These are phyloP conservation scores for Penicillium argentinense DNA, from an alignment of 495 filamentous ascomycete genomes.

Conservation along the genomic window DNA sequence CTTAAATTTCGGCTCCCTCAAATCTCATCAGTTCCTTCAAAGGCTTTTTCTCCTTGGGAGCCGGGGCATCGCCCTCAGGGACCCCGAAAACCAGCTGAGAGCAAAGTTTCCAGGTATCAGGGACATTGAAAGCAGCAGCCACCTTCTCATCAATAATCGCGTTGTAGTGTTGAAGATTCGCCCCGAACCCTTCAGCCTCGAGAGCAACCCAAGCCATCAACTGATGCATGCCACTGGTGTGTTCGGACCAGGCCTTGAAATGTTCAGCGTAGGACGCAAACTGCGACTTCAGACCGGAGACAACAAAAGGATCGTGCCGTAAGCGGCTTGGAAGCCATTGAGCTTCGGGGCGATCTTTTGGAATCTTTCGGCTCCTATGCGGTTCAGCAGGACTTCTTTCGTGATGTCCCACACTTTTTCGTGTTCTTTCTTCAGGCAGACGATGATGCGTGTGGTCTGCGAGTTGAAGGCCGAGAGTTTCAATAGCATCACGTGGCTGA, in stretches of 20 bases:
- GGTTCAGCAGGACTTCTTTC: constrained; percentile 21
- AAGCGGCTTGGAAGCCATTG: constrained; percentile 27
- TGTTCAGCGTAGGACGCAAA: too few species aligned
- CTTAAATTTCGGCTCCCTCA: too few species aligned
- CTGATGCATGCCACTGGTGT: constrained; percentile 41
- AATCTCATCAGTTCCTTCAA: too few species aligned
- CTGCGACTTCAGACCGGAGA: too few species aligned
- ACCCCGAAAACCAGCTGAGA: constrained; percentile 42
- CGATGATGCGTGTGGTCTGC: constrained; percentile 22
- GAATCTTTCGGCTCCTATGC: constrained; percentile 13
- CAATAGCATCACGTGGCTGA: too few species aligned
- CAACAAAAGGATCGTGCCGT: constrained; percentile 41
- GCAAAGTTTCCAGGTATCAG: constrained; percentile 29
- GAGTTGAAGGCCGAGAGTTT: not conserved
- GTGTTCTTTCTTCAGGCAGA: constrained; percentile 36
- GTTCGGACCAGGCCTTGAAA: constrained; percentile 36
- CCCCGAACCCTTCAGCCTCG: constrained; percentile 36
- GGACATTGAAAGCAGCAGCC: constrained; percentile 26
- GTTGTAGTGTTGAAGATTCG: constrained; percentile 45
- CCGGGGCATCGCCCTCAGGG: not conserved
- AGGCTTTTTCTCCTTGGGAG: not conserved
- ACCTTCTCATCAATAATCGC: constrained; percentile 32
- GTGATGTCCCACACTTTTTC: constrained; percentile 38
- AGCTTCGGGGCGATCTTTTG: constrained; percentile 23
- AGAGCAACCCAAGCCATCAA: constrained; percentile 40